Conservation (phyloP, 2,329 filamentous ascomycete genomes). For the Lachnellula hyalina region DNA sequence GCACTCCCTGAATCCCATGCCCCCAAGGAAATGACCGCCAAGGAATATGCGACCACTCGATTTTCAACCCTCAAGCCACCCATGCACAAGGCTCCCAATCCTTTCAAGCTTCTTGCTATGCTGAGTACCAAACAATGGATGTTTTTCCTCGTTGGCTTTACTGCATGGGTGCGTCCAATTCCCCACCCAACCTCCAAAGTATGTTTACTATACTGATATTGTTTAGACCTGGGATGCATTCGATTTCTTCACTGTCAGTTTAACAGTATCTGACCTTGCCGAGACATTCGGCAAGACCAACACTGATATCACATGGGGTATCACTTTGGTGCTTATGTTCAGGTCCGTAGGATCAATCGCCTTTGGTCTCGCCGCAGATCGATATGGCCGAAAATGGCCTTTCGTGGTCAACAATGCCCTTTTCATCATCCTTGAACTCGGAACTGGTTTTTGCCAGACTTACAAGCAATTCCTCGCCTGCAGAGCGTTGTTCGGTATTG, state of each 20-base stretch:
- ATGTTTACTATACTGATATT: neutral
- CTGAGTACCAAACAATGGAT: slow-evolving; percentile 64
- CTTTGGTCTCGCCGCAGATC: slow-evolving; percentile 74
- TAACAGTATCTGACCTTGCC: slow-evolving; percentile 69
- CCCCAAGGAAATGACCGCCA: slow-evolving; percentile 18
- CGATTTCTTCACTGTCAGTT: slow-evolving; percentile 75
- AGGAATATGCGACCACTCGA: slow-evolving; percentile 45
- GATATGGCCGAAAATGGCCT: slow-evolving; percentile 76
- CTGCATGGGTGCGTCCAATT: slow-evolving; percentile 50
- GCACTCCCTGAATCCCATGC: slow-evolving; percentile 19
- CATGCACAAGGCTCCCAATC: slow-evolving; percentile 61
- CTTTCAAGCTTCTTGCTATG: slow-evolving; percentile 61
- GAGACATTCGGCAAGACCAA: slow-evolving; percentile 53
- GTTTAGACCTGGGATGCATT: slow-evolving; percentile 66
- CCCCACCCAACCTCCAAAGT: neutral
- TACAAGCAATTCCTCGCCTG: slow-evolving; percentile 66
- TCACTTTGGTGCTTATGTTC: slow-evolving; percentile 69
- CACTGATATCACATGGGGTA: slow-evolving; percentile 68
- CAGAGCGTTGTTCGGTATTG: slow-evolving; percentile 69
- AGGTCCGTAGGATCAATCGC: slow-evolving; percentile 68
- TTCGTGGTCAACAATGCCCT: slow-evolving; percentile 72
- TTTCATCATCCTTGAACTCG: slow-evolving; percentile 63
- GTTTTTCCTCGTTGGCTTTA: slow-evolving; percentile 69
- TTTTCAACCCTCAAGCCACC: slow-evolving; percentile 52
- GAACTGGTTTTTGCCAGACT: slow-evolving; percentile 69